These are phyloP conservation scores for Herpotrichia juniperi DNA, from an alignment of 2,329 filamentous ascomycete genomes.

Conservation along the genomic window DNA sequence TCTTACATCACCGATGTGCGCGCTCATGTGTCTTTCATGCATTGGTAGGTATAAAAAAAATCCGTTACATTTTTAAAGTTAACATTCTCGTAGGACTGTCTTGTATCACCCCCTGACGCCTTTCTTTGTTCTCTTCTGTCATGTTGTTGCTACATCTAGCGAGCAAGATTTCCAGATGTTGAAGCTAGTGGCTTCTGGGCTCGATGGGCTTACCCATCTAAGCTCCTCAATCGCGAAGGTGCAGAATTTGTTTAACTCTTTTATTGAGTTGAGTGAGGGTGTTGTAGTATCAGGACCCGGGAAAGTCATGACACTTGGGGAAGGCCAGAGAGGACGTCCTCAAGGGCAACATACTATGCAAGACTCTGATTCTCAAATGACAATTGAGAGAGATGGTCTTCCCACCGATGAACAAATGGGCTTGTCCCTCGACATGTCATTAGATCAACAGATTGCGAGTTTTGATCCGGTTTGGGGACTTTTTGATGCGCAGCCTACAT, in stretches of 20 bases:
- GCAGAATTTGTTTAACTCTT: conserved; percentile 19
- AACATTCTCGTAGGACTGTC: conserved; percentile 19
- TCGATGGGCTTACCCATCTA: conserved; percentile 16
- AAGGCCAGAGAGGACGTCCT: not conserved
- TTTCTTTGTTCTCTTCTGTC: conserved; percentile 28
- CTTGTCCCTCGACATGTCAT: not conserved
- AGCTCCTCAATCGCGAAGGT: conserved; percentile 20
- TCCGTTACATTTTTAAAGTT: not conserved
- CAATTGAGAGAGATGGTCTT: not conserved
- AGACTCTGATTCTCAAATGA: not conserved
- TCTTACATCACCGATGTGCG: conserved; percentile 15
- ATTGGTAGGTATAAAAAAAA: conserved; percentile 16
- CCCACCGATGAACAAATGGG: not conserved
- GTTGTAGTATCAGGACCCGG: conserved; percentile 4
- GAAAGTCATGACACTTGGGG: not conserved
- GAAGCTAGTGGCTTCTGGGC: conserved; percentile 17
- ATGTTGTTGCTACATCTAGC: conserved; percentile 24
- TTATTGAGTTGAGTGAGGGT: conserved; percentile 19
- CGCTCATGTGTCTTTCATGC: conserved; percentile 22
- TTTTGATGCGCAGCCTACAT: conserved; percentile 26
- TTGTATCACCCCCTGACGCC: conserved; percentile 27
- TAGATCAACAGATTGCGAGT: not conserved
- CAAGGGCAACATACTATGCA: not conserved
- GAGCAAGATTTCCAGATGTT: conserved; percentile 18
- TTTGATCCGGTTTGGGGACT: conserved; percentile 19